Evolutionary conservation across 2,329 filamentous ascomycete species (phyloP), one percentile per base, ranked within the genome.

Genomic region (Aspergillus candidus): DNA sequence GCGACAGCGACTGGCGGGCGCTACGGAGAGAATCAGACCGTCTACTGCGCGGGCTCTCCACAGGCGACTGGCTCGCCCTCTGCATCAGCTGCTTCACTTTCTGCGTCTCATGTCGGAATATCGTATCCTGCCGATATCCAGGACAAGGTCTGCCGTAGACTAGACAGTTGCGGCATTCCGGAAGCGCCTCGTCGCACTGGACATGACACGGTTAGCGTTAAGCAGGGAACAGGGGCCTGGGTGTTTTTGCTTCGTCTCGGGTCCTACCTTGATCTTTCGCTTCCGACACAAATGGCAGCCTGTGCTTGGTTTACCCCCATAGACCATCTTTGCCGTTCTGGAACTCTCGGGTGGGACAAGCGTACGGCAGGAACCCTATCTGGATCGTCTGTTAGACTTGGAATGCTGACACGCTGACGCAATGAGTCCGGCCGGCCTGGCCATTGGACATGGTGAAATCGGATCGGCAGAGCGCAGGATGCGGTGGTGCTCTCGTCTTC

Each of bases 201-300:
- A n/a, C 18, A 35, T 35, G 5, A 27, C 46, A 17, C 51, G 42
- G 11, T 49, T 51, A 54, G 51, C 42, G 39, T 22, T 18, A 33
- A 38, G 4, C 7, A 42, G 12, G n/a, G 32, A 29, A 17, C 12
- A 17, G 31, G 44, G 33, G 40, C 36, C 32, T 41, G 15, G 15
- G 15, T 15, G 15, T 6, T 10, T 27, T 10, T 27, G 18, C 22
- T 10, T 27, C 7, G 6, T 27, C 22, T 27, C 8, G 22, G 22
- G 22, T 27, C 55, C 49, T 59, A 67, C 65, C 62, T 66, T 67
- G 46, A 68, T 65, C 51, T 67, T 68, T 43, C 65, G 58, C 43
- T 61, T 66, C 46, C 63, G 65, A 55, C 65, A 68, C 43, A 67
- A 49, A 54, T 65, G 55, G 58, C 65, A 68, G 53, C 65, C 65